Conservation (phyloP, 306 rosid genomes). For the Inga oerstediana region DNA sequence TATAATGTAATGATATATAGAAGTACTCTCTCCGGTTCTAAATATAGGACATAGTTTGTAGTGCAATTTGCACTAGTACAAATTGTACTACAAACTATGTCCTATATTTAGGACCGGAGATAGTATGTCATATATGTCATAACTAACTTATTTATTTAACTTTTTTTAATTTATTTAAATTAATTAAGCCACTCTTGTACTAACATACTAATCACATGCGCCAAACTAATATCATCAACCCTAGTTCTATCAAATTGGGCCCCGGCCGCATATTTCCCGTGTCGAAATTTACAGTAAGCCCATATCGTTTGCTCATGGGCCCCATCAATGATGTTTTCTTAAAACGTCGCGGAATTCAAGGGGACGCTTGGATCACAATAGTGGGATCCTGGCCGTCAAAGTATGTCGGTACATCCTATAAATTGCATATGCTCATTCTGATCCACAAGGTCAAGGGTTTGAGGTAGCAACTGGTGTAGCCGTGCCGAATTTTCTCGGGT, state of each 20-base stretch:
- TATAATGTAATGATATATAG: too few species aligned
- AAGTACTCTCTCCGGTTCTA: too few species aligned
- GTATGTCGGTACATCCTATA: slow-evolving; percentile 30
- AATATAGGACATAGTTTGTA: too few species aligned
- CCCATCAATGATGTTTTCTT: not conserved
- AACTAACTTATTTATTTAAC: too few species aligned
- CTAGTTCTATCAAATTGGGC: not conserved
- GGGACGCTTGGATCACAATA: not conserved
- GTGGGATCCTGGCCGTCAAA: slow-evolving; percentile 42
- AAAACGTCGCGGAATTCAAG: not conserved
- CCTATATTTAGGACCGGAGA: too few species aligned
- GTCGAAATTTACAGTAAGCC: not conserved
- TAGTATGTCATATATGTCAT: too few species aligned
- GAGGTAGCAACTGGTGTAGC: not conserved
- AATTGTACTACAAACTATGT: too few species aligned
- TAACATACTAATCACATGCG: too few species aligned
- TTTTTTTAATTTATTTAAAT: too few species aligned
- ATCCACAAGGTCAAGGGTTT: not conserved
- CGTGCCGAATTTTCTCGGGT: not conserved
- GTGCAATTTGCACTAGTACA: too few species aligned
- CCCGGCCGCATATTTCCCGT: not conserved
- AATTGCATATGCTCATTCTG: not conserved
- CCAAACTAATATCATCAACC: not conserved
- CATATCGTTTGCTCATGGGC: not conserved
- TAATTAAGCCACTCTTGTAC: too few species aligned